phyloP scores from a whole-genome alignment of 495 filamentous ascomycete genomes.

The Echria macrotheca region DNA sequence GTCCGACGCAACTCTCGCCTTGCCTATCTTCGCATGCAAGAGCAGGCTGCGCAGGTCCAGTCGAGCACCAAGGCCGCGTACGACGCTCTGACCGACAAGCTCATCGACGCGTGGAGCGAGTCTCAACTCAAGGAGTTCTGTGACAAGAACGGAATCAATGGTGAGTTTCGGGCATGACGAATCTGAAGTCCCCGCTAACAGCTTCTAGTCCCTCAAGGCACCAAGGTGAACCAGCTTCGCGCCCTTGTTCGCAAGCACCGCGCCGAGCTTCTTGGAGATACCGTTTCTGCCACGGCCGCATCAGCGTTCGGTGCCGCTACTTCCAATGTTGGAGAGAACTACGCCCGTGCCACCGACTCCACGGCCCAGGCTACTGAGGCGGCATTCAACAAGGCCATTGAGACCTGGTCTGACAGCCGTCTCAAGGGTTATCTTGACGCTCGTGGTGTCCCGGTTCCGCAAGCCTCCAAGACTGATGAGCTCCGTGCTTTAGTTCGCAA shows the following conservation, averaged over 20 bases:
- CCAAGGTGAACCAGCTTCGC: slow-evolving; percentile 78
- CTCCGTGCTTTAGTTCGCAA: slow-evolving; percentile 70
- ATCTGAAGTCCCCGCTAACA: too few relatives aligned
- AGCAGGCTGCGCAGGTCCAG: slow-evolving; percentile 54
- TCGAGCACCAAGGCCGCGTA: slow-evolving; percentile 64
- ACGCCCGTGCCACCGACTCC: slow-evolving; percentile 68
- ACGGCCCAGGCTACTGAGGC: slow-evolving; percentile 58
- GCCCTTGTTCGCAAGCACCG: slow-evolving; percentile 90
- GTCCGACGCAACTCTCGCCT: slow-evolving; percentile 88
- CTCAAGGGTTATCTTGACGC: slow-evolving; percentile 74
- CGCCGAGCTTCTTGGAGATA: slow-evolving; percentile 64
- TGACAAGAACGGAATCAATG: slow-evolving; percentile 73
- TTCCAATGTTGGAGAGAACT: slow-evolving; percentile 72
- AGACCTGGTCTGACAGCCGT: slow-evolving; percentile 62
- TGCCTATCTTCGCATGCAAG: slow-evolving; percentile 59
- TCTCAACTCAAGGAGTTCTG: slow-evolving; percentile 83
- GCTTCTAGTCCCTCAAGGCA: slow-evolving; percentile 83
- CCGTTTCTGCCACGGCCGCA: slow-evolving; percentile 53
- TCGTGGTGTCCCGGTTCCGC: slow-evolving; percentile 66
- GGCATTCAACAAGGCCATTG: slow-evolving; percentile 59
- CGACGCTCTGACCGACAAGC: slow-evolving; percentile 66
- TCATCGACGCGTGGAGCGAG: slow-evolving; percentile 89
- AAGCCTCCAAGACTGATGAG: slow-evolving; percentile 70
- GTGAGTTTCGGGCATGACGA: too few relatives aligned
- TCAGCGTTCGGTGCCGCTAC: slow-evolving; percentile 76